Conservation (phyloP, 2,329 filamentous ascomycete genomes). For the Talaromyces amestolkiae region DNA sequence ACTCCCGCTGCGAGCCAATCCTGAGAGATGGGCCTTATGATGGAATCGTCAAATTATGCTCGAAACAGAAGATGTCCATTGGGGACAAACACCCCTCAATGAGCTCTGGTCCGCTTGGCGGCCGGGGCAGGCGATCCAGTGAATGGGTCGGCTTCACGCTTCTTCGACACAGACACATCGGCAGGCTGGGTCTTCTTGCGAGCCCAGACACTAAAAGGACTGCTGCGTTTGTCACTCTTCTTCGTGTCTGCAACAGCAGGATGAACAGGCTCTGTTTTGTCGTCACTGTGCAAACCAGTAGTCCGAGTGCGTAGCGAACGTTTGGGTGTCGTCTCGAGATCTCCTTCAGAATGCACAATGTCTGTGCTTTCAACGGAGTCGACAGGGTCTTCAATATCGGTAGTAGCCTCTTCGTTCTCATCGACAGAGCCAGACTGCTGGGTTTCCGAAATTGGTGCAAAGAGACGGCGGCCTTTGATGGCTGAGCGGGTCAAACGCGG, state of each 20-base stretch:
- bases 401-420: constrained; percentile 53
- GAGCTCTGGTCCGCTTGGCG: constrained; percentile 30
- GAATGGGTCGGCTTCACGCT: constrained; percentile 34
- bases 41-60: neutral
- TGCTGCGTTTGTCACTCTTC: constrained; percentile 32
- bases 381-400: constrained; percentile 51
- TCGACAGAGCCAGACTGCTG: constrained; percentile 35
- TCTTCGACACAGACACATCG: constrained; percentile 31
- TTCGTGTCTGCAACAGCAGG: constrained; percentile 24
- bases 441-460: constrained; percentile 42
- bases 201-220: constrained; percentile 43
- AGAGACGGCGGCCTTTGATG: constrained; percentile 61
- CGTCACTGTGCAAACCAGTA: constrained; percentile 28
- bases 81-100: constrained; percentile 1
- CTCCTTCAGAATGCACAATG: constrained; percentile 29
- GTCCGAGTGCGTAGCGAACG: constrained; percentile 35
- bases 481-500: constrained; percentile 57
- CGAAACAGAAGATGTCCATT: neutral
- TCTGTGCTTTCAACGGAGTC: constrained; percentile 23
- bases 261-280: constrained; percentile 25
- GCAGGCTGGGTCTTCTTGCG: constrained; percentile 36
- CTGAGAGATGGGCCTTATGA: neutral
- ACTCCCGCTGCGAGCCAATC: neutral
- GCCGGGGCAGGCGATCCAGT: constrained; percentile 28
- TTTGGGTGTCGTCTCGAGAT: constrained; percentile 22